Evolutionary conservation across 371 early-diverging fungal species (phyloP).

Genomic region (Funneliformis caledonium): DNA sequence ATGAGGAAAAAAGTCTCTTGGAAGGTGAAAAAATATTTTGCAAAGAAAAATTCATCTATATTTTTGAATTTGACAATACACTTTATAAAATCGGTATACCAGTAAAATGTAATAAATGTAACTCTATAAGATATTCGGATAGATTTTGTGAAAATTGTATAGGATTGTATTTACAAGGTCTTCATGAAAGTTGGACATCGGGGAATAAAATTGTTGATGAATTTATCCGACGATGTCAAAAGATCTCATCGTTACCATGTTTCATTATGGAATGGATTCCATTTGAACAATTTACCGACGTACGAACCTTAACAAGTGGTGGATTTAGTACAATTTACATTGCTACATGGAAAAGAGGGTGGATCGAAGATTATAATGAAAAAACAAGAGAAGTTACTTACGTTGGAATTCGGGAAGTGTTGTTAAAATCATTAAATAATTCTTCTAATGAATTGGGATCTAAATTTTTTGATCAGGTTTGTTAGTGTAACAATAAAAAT

Average conservation of each 20-base stretch:
- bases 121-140: background rate
- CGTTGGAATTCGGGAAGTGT: background rate
- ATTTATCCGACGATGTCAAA: slow-evolving; percentile 19
- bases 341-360: slow-evolving; percentile 19
- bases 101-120: background rate
- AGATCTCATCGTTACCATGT: background rate
- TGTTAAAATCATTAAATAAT: background rate
- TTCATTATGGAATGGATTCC: slow-evolving; percentile 36
- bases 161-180: background rate
- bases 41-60: background rate
- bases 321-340: slow-evolving; percentile 15
- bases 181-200: background rate
- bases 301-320: background rate
- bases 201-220: slow-evolving; percentile 9
- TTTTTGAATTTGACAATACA: background rate
- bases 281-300: slow-evolving; percentile 3
- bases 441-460: too few species aligned
- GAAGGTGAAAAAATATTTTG: background rate
- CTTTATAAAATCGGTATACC: background rate
- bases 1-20: background rate
- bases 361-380: background rate
- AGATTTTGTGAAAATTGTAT: slow-evolving; percentile 10
- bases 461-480: slow-evolving; percentile 14
- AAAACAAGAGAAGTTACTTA: background rate
- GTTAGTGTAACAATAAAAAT: background rate